These are phyloP conservation scores for Pyrenochaeta sp. DNA, from an alignment of 2,329 filamentous ascomycete genomes.

Conservation along the genomic window DNA sequence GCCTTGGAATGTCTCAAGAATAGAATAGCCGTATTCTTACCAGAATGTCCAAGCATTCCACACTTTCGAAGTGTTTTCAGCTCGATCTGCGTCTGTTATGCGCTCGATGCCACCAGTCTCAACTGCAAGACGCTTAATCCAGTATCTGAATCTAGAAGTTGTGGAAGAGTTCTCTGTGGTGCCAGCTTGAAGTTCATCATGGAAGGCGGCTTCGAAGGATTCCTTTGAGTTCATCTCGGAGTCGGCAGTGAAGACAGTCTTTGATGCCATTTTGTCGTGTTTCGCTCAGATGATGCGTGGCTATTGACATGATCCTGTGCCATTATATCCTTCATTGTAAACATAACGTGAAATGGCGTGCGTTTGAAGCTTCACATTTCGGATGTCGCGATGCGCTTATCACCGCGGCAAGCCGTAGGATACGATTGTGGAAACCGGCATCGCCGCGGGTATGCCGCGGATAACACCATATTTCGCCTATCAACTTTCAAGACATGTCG, in stretches of 20 bases:
- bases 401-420: conserved; percentile 20
- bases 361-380: conserved; percentile 1
- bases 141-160: conserved; percentile 5
- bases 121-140: conserved; percentile 24
- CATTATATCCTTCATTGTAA: conserved; percentile 16
- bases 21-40: conserved; percentile 10
- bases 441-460: conserved; percentile 21
- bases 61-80: conserved; percentile 27
- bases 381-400: conserved; percentile 24
- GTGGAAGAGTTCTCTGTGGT: conserved; percentile 3
- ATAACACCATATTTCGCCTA: background rate
- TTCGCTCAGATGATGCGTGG: background rate
- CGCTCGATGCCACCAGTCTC: conserved; percentile 33
- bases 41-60: conserved; percentile 39
- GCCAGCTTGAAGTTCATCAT: conserved; percentile 9
- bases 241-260: conserved; percentile 11
- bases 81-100: conserved; percentile 31
- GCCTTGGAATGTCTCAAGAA: background rate
- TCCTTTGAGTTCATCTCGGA: conserved; percentile 21
- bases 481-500: background rate
- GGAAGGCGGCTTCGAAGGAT: conserved; percentile 10
- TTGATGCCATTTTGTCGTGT: conserved; percentile 13
- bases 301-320: background rate
- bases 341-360: background rate
- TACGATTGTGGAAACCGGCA: conserved; percentile 7